Base-by-base conservation (phyloP, 2,329 filamentous ascomycete genomes). In the Colletotrichum sansevieriae region DNA sequence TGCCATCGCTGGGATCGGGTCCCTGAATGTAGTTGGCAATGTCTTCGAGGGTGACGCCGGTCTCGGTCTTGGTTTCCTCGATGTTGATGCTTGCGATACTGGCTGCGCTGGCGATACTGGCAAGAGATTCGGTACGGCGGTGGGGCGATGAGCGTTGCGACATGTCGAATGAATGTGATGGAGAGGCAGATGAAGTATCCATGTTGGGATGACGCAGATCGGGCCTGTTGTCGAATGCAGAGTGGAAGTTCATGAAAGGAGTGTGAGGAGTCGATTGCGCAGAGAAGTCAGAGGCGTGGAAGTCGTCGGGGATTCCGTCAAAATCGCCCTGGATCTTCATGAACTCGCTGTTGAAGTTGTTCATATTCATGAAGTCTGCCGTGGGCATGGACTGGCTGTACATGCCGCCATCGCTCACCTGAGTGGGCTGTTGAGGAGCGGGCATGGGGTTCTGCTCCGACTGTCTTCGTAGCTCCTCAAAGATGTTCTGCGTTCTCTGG, bases 1-100 rank as follows among this genome's bases (percentile, higher is more conserved):
- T 94, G 73, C 91, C 90, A 73, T 94, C 92, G n/a, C 79, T 77
- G 3, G 89, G 83, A 73, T 93, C 91, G 0, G 92, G 92, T 1
- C 91, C 91, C 56, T 87, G 85, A 73, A 95, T 95, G 79, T 86
- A 93, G 57, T 88, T 86, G 4, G 90, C 87, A 73, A 95, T 95
- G 73, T 98, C 94, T 73, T 98, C 95, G 49, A 91, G 83, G 1
- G 92, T 95, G 65, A 98, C 91, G 29, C 95, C 95, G 1, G 95
- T 98, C 72, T 94, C 90, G 63, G 86, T 90, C 76, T 88, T 88
- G 29, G 87, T 86, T 75, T 90, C 87, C 71, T 90, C 89, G 43
- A 90, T 87, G 75, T 90, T 89, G 79, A 90, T 87, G 74, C 83
- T 85, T 11, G 86, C 84, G 65, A 89, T 89, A 76, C 86, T 88